These are phyloP conservation scores for Recurvomyces mirabilis DNA, from an alignment of 495 filamentous ascomycete species.

Conservation along the genomic window DNA sequence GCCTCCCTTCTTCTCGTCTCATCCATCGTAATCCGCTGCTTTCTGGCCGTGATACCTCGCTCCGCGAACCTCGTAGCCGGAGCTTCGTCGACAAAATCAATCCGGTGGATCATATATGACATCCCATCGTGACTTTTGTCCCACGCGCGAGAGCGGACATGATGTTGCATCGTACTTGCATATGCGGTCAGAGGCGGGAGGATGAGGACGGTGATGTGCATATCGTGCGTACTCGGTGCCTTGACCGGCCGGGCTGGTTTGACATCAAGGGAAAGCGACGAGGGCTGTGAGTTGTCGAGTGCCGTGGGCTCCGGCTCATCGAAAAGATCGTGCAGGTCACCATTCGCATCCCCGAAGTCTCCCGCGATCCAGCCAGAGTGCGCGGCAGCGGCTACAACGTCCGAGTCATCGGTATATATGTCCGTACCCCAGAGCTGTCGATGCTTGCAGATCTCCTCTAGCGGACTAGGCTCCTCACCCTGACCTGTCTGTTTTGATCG, in stretches of 20 bases:
- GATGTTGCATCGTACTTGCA: slow-evolving; percentile 57
- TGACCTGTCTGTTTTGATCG: background rate
- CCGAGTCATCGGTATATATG: slow-evolving; percentile 92
- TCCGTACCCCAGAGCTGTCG: slow-evolving; percentile 84
- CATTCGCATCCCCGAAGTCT: slow-evolving; percentile 67
- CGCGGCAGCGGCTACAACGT: slow-evolving; percentile 83
- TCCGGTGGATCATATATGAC: slow-evolving; percentile 68
- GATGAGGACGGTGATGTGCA: slow-evolving; percentile 75
- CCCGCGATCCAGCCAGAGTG: slow-evolving; percentile 87
- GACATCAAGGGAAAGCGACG: slow-evolving; percentile 27
- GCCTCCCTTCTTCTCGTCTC: slow-evolving; percentile 17
- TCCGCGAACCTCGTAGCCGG: slow-evolving; percentile 51
- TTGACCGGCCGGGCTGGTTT: slow-evolving; percentile 38
- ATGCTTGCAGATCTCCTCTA: slow-evolving; percentile 69
- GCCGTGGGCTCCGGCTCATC: slow-evolving; percentile 31
- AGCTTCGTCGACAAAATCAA: slow-evolving; percentile 72
- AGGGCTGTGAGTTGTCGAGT: slow-evolving; percentile 13
- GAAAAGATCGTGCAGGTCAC: slow-evolving; percentile 55
- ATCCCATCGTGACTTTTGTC: slow-evolving; percentile 62
- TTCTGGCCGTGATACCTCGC: slow-evolving; percentile 49
- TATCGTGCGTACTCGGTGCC: slow-evolving; percentile 53
- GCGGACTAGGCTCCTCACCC: slow-evolving; percentile 37
- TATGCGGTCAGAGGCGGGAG: slow-evolving; percentile 71
- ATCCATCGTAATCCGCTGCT: slow-evolving; percentile 39
- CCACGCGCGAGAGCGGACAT: slow-evolving; percentile 70